A percentile compares a stretch with the other conserved stretches of the same genome.
Conservation (phyloP, 495 filamentous ascomycete genomes). For the Aspergillus saccharolyticus region DNA sequence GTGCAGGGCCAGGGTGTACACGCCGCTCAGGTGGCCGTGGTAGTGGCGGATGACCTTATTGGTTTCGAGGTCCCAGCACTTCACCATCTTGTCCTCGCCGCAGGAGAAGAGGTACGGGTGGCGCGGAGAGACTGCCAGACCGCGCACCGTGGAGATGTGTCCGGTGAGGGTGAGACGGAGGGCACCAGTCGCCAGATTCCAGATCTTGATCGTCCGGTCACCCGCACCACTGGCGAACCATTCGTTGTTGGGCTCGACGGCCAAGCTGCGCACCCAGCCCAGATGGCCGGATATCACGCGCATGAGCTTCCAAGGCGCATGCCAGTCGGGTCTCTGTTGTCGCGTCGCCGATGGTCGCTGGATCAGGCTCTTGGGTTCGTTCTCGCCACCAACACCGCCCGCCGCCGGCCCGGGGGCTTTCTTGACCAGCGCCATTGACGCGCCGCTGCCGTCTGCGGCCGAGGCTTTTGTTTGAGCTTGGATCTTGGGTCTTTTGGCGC, state of each 20-base stretch:
- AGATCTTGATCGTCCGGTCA: slow-evolving; percentile 98
- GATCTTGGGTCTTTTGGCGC: slow-evolving; percentile 52
- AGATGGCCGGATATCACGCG: slow-evolving; percentile 94
- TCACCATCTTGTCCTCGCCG: slow-evolving; percentile 99
- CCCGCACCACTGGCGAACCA: slow-evolving; percentile 97
- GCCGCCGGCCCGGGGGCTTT: slow-evolving; percentile 25
- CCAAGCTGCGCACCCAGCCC: slow-evolving; percentile 89
- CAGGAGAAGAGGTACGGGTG: slow-evolving; percentile 98
- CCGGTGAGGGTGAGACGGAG: slow-evolving; percentile 87
- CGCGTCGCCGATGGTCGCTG: slow-evolving; percentile 61
- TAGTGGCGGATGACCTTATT: slow-evolving; percentile 99
- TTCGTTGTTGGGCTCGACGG: slow-evolving; percentile 92
- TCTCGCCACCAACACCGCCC: slow-evolving; percentile 25
- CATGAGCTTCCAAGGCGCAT: slow-evolving; percentile 97
- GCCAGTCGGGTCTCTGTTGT: slow-evolving; percentile 85
- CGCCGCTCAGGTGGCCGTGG: slow-evolving; percentile 94
- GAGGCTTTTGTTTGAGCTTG: slow-evolving; percentile 22
- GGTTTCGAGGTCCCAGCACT: slow-evolving; percentile 98
- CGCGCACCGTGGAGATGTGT: slow-evolving; percentile 94
- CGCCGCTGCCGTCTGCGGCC: slow-evolving; percentile 31
- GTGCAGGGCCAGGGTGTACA: slow-evolving; percentile 87
- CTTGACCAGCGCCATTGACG: slow-evolving; percentile 44
- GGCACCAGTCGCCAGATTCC: slow-evolving; percentile 84
- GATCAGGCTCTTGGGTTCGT: slow-evolving; percentile 56
- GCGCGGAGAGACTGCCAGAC: slow-evolving; percentile 83